Conservation (phyloP, 208 protist genomes). For the Leptomonas seymouri region DNA sequence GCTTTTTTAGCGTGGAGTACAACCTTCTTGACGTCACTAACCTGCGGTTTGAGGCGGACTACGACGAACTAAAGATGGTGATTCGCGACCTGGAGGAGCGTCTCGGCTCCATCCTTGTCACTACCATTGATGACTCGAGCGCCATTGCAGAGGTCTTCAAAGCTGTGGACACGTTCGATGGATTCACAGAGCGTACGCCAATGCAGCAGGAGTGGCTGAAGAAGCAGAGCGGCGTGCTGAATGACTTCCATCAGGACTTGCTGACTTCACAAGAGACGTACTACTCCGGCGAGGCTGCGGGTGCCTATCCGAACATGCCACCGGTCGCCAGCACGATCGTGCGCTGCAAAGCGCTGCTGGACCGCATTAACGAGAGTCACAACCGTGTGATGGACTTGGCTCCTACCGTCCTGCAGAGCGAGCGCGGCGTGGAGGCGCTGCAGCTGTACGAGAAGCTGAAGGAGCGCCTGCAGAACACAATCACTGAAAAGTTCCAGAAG, state of each 20-base stretch:
- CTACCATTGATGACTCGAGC: constrained; percentile 93
- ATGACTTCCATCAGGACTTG: constrained; percentile 89
- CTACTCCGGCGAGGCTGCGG: constrained; percentile 76
- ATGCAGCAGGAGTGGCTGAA: constrained; percentile 95
- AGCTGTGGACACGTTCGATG: constrained; percentile 97
- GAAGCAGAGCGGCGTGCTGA: constrained; percentile 90
- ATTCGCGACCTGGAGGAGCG: constrained; percentile 94
- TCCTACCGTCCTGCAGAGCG: constrained; percentile 77
- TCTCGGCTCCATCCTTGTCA: constrained; percentile 92
- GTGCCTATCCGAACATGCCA: constrained; percentile 93
- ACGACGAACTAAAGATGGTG: constrained; percentile 83
- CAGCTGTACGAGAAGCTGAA: constrained; percentile 84
- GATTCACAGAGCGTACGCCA: constrained; percentile 92
- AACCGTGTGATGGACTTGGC: constrained; percentile 74
- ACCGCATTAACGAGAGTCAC: constrained; percentile 94
- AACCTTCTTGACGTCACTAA: constrained; percentile 96
- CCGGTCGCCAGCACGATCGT: constrained; percentile 92
- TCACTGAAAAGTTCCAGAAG: constrained; percentile 81
- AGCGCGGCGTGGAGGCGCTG: constrained; percentile 81
- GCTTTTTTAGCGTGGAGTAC: constrained; percentile 92
- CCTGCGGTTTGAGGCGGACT: constrained; percentile 94
- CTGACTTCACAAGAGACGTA: constrained; percentile 91
- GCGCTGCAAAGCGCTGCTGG: constrained; percentile 93
- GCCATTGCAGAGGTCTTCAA: constrained; percentile 95
- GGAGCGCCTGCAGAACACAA: constrained; percentile 62